Evolutionary conservation across 1,139 yeast species (phyloP), one percentile per base, ranked within the genome.

Genomic region (Kodamaea ohmeri): DNA sequence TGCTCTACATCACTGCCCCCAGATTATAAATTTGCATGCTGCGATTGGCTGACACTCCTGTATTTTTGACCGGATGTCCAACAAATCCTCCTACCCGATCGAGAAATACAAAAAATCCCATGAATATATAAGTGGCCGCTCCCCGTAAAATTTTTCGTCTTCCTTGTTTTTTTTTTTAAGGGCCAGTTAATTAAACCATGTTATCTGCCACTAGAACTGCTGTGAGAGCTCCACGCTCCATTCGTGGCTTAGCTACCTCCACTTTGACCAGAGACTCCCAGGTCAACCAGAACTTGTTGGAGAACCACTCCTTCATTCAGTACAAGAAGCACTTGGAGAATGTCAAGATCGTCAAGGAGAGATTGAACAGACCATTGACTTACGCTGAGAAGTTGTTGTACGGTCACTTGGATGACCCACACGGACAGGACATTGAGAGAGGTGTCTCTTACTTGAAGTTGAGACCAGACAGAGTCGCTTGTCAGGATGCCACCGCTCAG

Each of bases 401-500:
- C 73, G 95, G 96, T 58, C 98, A 92, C 71, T 79, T 92, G 68
- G 96, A 88, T 65, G 83, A 92, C 60, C 97, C 97, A 53, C 95
- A 88, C 56, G 88, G 78, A 60, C 96, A 89, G 74, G 96, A 87
- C 47, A 89, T 90, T 56, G 86, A 84, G 73, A 86, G 97, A 71
- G 98, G 98, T 73, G 86, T 84, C 46, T 85, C 96, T 29, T 92
- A 92, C 76, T 78, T 92, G 71, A 90, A 92, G 73, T 82, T 92
- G 65, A 86, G 97, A 74, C 98, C 98, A 44, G 98, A 92, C 70
- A 87, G 98, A 74, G 97, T 92, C 56, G 97, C 98, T 45, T 90
- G 97, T 79, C 98, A 92, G 76, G 98, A 92, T 78, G 98, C 98
- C 54, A 90, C 97, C 49, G 98, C 98, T 53, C 98, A 92, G 75